Conservation (phyloP, 768 basidiomycete genomes). For the Exidia glandulosa region DNA sequence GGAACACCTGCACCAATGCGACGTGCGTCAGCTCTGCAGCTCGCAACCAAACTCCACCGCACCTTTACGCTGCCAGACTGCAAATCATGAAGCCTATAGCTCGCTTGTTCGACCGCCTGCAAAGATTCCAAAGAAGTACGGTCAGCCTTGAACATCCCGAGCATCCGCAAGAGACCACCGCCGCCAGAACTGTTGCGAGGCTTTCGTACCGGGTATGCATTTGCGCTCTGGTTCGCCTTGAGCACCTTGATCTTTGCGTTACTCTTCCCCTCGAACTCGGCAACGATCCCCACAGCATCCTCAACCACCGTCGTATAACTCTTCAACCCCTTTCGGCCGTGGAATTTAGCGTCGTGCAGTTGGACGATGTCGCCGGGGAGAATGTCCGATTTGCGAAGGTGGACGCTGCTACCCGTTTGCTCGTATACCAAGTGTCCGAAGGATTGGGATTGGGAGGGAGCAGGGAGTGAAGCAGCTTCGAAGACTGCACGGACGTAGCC, state of each 20-base stretch:
- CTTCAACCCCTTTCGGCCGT: constrained; percentile 69
- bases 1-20: neutral
- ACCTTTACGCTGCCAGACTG: constrained; percentile 52
- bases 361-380: constrained; percentile 78
- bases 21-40: neutral
- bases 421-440: constrained; percentile 64
- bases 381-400: constrained; percentile 66
- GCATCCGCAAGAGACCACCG: too few relatives aligned
- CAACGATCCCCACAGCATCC: constrained; percentile 61
- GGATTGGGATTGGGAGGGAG: constrained; percentile 25
- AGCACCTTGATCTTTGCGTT: constrained; percentile 73
- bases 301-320: constrained; percentile 47
- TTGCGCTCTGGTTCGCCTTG: constrained; percentile 77
- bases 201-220: constrained; percentile 66
- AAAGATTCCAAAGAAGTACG: neutral
- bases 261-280: constrained; percentile 80
- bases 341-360: constrained; percentile 65
- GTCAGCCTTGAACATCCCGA: too few relatives aligned
- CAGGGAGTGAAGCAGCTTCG: constrained; percentile 46
- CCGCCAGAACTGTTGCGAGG: constrained; percentile 17
- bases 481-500: constrained; percentile 68
- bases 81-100: constrained; percentile 80
- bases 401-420: constrained; percentile 56
- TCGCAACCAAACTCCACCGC: neutral
- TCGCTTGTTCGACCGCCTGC: constrained; percentile 62